Evolutionary conservation across 768 basidiomycete species (phyloP).

Genomic region (Xanthoconium stramineum): DNA sequence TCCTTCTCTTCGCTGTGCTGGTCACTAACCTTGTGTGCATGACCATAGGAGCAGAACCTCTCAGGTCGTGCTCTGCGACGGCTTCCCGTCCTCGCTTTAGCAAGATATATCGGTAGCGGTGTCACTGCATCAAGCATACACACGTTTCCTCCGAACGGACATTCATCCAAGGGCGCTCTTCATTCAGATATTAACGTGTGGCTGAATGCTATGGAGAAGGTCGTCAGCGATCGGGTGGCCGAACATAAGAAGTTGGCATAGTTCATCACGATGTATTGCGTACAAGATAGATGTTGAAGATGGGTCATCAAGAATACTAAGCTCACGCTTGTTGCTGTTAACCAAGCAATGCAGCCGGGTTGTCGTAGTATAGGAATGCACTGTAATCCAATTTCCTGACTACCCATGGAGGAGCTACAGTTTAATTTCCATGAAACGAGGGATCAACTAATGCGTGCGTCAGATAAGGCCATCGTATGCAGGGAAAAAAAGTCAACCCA

Average conservation of each 20-base stretch:
- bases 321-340: neutral
- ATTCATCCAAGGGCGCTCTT: slow-evolving; percentile 5
- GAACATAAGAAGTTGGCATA: slow-evolving; percentile 49
- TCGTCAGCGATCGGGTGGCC: slow-evolving; percentile 55
- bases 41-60: slow-evolving; percentile 63
- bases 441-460: slow-evolving; percentile 19
- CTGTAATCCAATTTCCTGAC: slow-evolving; percentile 2
- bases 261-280: neutral
- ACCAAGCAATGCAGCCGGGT: neutral
- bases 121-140: slow-evolving; percentile 16
- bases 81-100: slow-evolving; percentile 91
- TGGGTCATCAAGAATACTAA: neutral
- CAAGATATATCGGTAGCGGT: slow-evolving; percentile 69
- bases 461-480: neutral
- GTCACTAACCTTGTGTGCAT: neutral
- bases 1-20: neutral
- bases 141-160: slow-evolving; percentile 1
- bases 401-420: neutral
- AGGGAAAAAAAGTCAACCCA: slow-evolving; percentile 12
- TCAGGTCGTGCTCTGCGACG: slow-evolving; percentile 90
- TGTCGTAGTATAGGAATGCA: neutral
- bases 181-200: slow-evolving; percentile 57
- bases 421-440: slow-evolving; percentile 19
- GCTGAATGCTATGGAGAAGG: slow-evolving; percentile 82
- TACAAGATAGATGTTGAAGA: neutral